Evolutionary conservation across 148 eudicot species (phyloP).

Genomic region (Spergularia bocconei): DNA sequence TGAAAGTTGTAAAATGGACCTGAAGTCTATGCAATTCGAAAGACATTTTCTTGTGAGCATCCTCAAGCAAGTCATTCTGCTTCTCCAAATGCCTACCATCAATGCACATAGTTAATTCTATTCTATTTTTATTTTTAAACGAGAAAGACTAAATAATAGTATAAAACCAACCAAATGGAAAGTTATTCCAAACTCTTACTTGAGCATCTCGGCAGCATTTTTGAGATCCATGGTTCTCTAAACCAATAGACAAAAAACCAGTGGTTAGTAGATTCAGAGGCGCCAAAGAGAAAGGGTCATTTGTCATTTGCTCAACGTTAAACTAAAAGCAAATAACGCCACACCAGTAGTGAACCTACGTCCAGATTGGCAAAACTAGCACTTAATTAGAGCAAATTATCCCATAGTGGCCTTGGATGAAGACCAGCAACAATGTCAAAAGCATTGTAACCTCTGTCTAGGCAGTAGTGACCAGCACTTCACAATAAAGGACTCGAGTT

Average conservation of each 20-base stretch:
- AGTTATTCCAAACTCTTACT: conserved; percentile 12
- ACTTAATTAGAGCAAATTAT: no score
- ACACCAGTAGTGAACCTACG: no score
- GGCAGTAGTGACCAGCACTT: no score
- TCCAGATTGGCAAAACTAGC: no score
- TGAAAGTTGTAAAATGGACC: conserved; percentile 26
- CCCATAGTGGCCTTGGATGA: no score
- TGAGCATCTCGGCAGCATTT: conserved; percentile 30
- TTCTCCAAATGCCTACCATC: conserved; percentile 57
- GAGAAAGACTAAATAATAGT: background rate
- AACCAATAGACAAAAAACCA: background rate
- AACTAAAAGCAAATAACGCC: no score
- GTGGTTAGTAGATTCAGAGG: background rate
- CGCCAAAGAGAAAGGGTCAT: background rate
- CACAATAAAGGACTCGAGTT: no score
- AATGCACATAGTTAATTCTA: background rate
- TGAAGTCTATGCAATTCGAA: conserved; percentile 55
- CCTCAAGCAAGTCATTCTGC: conserved; percentile 43
- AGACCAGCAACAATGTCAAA: no score
- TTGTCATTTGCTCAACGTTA: no score
- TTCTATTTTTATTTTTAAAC: no score
- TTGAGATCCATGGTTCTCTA: conserved; percentile 33
- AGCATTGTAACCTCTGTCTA: no score
- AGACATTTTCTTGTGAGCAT: conserved; percentile 49
- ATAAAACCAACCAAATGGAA: background rate